Conservation (phyloP, 1,284 basidiomycete species). For the Trichosporon faecale region DNA sequence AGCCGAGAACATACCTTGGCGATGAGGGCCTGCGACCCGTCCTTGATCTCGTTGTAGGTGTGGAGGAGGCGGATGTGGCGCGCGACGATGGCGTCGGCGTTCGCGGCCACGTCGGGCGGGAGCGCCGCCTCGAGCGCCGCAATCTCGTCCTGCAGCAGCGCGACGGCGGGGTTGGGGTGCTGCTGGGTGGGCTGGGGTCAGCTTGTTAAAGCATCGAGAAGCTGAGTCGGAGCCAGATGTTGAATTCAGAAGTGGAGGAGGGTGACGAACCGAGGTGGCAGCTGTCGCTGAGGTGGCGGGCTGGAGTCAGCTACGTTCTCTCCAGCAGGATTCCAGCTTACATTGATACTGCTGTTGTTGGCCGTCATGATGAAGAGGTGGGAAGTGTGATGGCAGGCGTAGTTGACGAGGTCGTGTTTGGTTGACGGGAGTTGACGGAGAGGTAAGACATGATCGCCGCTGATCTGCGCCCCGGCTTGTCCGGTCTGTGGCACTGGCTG, state of each 20-base stretch:
- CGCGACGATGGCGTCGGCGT: constrained; percentile 37
- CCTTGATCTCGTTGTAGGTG: constrained; percentile 52
- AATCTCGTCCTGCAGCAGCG: not conserved
- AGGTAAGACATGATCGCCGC: not conserved
- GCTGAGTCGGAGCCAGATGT: no score
- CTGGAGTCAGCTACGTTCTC: no score
- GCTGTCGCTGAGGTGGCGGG: no score
- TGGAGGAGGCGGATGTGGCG: constrained; percentile 47
- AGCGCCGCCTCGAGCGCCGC: not conserved
- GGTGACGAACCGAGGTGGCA: no score
- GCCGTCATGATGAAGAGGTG: not conserved
- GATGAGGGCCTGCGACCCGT: constrained; percentile 47
- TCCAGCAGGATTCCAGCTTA: no score
- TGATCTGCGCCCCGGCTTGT: not conserved
- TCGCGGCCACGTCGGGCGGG: not conserved
- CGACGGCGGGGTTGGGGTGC: constrained; percentile 4
- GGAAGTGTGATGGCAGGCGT: no score
- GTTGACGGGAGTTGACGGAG: not conserved
- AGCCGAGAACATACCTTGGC: constrained; percentile 33
- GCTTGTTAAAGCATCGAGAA: not conserved
- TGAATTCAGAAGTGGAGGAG: no score
- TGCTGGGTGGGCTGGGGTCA: not conserved
- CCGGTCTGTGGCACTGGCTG: not conserved
- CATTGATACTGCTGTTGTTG: no score
- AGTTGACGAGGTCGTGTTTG: not conserved